A percentile compares a stretch with the other conserved stretches of the same genome.
Conservation (phyloP, 2,329 filamentous ascomycete species). For the Cladorrhinum sp. region DNA sequence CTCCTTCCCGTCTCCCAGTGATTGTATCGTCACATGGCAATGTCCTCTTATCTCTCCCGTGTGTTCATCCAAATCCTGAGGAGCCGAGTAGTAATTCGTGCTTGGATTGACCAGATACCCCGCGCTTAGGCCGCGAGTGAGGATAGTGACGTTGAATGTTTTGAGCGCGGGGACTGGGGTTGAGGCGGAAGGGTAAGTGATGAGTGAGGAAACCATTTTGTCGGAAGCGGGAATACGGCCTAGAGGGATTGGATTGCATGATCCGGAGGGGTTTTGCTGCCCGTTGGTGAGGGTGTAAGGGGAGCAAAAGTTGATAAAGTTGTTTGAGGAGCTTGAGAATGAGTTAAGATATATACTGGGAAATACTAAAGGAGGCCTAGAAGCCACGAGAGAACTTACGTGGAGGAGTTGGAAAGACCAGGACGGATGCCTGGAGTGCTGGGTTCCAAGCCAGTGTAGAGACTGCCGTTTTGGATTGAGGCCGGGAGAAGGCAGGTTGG, state of each 20-base stretch:
- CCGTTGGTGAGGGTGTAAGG: constrained; percentile 55
- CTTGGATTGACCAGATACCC: constrained; percentile 54
- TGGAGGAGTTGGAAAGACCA: constrained; percentile 41
- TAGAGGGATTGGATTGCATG: constrained; percentile 59
- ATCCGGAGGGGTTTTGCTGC: constrained; percentile 45
- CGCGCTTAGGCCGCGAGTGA: constrained; percentile 47
- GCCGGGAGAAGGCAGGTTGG: constrained; percentile 33
- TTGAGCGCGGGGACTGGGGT: constrained; percentile 36
- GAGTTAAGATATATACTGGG: too few relatives aligned
- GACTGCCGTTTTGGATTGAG: constrained; percentile 42
- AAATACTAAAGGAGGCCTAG: too few relatives aligned
- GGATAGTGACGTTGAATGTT: constrained; percentile 47
- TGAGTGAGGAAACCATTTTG: constrained; percentile 55
- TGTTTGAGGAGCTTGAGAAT: constrained; percentile 29
- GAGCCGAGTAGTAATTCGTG: constrained; percentile 53
- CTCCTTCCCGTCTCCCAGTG: constrained; percentile 36
- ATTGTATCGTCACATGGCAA: constrained; percentile 51
- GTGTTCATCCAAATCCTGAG: constrained; percentile 45
- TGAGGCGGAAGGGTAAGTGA: constrained; percentile 39
- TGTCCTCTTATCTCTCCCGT: constrained; percentile 42
- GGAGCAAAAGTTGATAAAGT: constrained; percentile 60
- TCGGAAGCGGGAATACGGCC: constrained; percentile 49
- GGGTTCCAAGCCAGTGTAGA: constrained; percentile 38
- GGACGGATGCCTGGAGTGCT: constrained; percentile 28
- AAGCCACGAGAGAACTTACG: constrained; percentile 32